Conservation (phyloP, 1,139 yeast genomes). For the Suzukiozyma palmioleophila region DNA sequence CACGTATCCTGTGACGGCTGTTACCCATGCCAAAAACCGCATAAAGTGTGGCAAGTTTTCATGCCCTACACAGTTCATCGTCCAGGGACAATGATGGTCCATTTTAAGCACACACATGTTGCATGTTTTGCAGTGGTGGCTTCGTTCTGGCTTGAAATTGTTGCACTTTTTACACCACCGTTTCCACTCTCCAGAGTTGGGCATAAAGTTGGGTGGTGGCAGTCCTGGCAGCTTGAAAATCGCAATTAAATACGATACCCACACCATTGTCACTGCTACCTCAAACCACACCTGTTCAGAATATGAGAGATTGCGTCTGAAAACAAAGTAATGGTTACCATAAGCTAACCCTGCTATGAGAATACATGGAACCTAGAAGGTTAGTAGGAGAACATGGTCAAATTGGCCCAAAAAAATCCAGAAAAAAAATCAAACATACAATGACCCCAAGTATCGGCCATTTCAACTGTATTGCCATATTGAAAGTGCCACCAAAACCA, state of each 20-base stretch:
- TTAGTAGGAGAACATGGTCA: slow-evolving; percentile 11
- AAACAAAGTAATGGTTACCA: slow-evolving; percentile 58
- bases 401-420: neutral
- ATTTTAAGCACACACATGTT: slow-evolving; percentile 65
- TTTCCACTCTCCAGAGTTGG: slow-evolving; percentile 28
- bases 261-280: slow-evolving; percentile 49
- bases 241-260: slow-evolving; percentile 65
- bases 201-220: slow-evolving; percentile 36
- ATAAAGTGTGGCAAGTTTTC: slow-evolving; percentile 77
- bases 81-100: slow-evolving; percentile 99
- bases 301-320: slow-evolving; percentile 37
- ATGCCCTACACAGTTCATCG: slow-evolving; percentile 83
- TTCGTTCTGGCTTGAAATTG: slow-evolving; percentile 91
- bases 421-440: slow-evolving; percentile 2
- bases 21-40: slow-evolving; percentile 70
- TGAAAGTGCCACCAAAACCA: too few relatives aligned
- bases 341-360: slow-evolving; percentile 62
- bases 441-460: slow-evolving; percentile 38
- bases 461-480: slow-evolving; percentile 39
- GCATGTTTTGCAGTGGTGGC: slow-evolving; percentile 83
- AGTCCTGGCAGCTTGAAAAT: slow-evolving; percentile 60
- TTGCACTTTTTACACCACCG: slow-evolving; percentile 58
- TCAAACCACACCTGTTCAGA: slow-evolving; percentile 47
- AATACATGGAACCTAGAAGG: slow-evolving; percentile 54
- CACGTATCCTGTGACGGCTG: slow-evolving; percentile 50